Conservation (phyloP, 257 asterid species). For the Dorcoceras hygrometricum region DNA sequence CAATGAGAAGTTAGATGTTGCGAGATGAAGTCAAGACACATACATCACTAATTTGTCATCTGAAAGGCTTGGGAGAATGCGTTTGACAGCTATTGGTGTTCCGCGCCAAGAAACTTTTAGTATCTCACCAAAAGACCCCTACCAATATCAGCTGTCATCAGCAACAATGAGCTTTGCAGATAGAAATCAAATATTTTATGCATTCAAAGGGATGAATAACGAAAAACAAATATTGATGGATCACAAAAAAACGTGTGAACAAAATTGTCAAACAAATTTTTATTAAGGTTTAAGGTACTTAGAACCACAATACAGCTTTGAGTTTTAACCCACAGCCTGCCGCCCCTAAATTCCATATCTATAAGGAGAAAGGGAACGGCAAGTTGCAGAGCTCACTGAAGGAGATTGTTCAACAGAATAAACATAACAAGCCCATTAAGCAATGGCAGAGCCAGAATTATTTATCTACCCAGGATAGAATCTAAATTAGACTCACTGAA, state of each 20-base stretch:
- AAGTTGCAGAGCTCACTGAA: background rate
- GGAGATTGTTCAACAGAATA: background rate
- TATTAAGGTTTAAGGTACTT: background rate
- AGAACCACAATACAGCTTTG: background rate
- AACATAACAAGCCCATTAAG: background rate
- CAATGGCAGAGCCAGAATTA: too few relatives aligned
- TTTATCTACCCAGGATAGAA: too few relatives aligned
- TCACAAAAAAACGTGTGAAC: background rate
- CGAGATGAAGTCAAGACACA: constrained; percentile 26
- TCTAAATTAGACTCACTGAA: too few relatives aligned
- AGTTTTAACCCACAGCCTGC: background rate
- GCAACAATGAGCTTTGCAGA: constrained; percentile 28
- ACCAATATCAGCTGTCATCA: constrained; percentile 37
- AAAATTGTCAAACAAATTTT: constrained; percentile 15
- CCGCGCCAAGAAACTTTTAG: constrained; percentile 93
- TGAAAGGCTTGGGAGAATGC: constrained; percentile 95
- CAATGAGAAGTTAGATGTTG: constrained; percentile 12
- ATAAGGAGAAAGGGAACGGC: constrained; percentile 2
- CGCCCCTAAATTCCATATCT: constrained; percentile 13
- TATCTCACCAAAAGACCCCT: constrained; percentile 99
- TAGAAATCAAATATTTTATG: constrained; percentile 3
- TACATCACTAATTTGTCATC: constrained; percentile 94
- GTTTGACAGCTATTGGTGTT: constrained; percentile 95
- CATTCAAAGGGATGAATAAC: constrained; percentile 12
- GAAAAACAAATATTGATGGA: background rate